These are phyloP conservation scores for Coemansia sp. DNA, from an alignment of 192 early-diverging fungal genomes.

Conservation along the genomic window DNA sequence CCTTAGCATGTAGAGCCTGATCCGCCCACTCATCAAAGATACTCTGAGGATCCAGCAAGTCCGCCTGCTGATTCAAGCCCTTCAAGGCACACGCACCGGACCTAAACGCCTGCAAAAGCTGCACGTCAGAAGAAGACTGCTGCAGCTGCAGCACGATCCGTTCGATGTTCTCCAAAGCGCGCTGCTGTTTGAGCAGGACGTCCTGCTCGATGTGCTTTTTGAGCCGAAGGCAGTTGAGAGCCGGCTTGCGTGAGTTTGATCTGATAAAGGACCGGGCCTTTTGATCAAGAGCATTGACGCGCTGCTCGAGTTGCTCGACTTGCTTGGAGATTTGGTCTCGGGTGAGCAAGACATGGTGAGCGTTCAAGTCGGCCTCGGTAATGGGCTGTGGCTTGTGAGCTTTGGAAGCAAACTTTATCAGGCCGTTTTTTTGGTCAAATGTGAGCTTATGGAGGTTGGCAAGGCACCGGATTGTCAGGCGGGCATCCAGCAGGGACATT, in stretches of 20 bases:
- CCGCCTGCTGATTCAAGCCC: conserved; percentile 15
- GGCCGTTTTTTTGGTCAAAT: background rate
- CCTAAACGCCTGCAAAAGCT: conserved; percentile 27
- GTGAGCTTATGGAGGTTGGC: background rate
- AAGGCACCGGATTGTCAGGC: no score
- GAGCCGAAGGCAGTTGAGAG: conserved; percentile 18
- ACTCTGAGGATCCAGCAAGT: conserved; percentile 3
- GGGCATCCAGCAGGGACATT: background rate
- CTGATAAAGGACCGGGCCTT: conserved; percentile 10
- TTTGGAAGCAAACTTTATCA: conserved; percentile 36
- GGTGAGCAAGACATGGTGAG: conserved; percentile 30
- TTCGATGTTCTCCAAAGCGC: conserved; percentile 22
- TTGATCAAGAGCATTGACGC: conserved; percentile 18
- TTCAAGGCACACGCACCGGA: conserved; percentile 28
- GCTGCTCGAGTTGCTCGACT: conserved; percentile 16
- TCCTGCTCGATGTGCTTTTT: conserved; percentile 20
- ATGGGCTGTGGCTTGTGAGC: conserved; percentile 9
- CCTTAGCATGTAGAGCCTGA: conserved; percentile 15
- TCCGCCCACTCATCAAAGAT: conserved; percentile 38
- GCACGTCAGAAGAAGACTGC: conserved; percentile 38
- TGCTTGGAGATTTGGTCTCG: conserved; percentile 11
- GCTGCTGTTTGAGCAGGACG: conserved; percentile 20
- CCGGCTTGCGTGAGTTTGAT: conserved; percentile 14
- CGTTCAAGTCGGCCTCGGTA: conserved; percentile 21
- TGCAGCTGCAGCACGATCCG: conserved; percentile 28